Conservation (phyloP, 768 basidiomycete genomes). For the Cyclocybe cylindracea region DNA sequence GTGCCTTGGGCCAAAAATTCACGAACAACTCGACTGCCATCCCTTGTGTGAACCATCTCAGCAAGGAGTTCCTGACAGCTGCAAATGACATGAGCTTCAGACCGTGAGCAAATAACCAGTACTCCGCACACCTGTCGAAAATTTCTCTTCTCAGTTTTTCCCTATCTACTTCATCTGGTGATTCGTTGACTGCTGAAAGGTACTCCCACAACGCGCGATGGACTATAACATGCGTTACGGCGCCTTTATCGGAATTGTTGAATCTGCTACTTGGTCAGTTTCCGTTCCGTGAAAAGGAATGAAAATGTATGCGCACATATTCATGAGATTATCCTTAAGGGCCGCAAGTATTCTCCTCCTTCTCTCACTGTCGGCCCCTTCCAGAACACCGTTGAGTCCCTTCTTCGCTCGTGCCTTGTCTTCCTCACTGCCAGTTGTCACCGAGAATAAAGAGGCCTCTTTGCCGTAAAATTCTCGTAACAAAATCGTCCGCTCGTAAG, state of each 20-base stretch:
- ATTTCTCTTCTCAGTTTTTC: constrained; percentile 80
- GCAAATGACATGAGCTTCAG: constrained; percentile 1
- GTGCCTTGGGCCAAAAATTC: constrained; percentile 82
- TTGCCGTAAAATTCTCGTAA: constrained; percentile 90
- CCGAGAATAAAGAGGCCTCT: constrained; percentile 73
- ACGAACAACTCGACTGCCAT: constrained; percentile 84
- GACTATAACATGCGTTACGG: constrained; percentile 83
- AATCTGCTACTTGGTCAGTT: constrained; percentile 49
- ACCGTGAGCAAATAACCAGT: background rate
- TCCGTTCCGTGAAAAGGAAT: background rate
- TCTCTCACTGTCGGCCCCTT: constrained; percentile 62
- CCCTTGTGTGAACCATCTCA: constrained; percentile 93
- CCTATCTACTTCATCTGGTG: constrained; percentile 62
- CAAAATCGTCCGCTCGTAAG: constrained; percentile 79
- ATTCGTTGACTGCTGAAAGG: constrained; percentile 56
- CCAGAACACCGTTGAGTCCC: constrained; percentile 69
- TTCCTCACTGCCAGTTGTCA: constrained; percentile 54
- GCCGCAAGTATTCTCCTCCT: constrained; percentile 65
- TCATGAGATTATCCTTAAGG: constrained; percentile 71
- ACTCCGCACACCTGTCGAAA: constrained; percentile 68
- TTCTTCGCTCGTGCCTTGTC: constrained; percentile 67
- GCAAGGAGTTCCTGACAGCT: constrained; percentile 85
- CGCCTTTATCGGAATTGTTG: constrained; percentile 90
- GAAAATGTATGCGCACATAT: constrained; percentile 55
- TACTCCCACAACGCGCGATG: constrained; percentile 91